These are phyloP conservation scores for Coniochaeta sp. DNA, from an alignment of 2,329 filamentous ascomycete species.

Conservation along the genomic window DNA sequence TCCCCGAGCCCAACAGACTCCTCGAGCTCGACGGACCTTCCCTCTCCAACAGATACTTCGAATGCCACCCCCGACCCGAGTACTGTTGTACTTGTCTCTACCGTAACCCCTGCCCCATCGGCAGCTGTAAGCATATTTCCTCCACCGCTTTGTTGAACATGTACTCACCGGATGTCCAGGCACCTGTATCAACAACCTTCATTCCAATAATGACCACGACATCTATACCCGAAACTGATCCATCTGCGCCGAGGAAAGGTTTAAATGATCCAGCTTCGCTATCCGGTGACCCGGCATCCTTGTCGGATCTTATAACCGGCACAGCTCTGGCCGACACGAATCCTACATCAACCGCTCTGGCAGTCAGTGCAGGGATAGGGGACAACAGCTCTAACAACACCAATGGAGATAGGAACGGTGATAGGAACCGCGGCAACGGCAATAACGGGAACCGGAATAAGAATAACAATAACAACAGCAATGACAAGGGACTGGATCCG, in stretches of 20 bases:
- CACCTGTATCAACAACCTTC: constrained; percentile 5
- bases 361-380: constrained; percentile 1
- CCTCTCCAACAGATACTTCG: neutral
- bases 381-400: constrained; percentile 2
- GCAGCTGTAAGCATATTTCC: constrained; percentile 1
- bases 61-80: constrained; percentile 5
- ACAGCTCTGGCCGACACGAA: constrained; percentile 1
- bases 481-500: constrained; percentile 10
- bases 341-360: neutral
- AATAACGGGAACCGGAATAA: constrained; percentile 5
- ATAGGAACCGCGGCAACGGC: neutral
- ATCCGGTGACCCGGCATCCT: neutral
- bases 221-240: neutral
- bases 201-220: constrained; percentile 9
- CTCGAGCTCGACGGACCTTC: neutral
- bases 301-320: neutral
- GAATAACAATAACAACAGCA: neutral
- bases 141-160: neutral
- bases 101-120: constrained; percentile 4
- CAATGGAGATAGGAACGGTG: constrained; percentile 4
- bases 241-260: constrained; percentile 5
- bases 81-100: constrained; percentile 9
- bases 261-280: neutral
- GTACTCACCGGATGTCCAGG: neutral
- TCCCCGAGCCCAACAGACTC: neutral